Percentiles rank a stretch among this genome's conserved stretches.
Conservation (phyloP, 257 asterid species). For the Eucommia ulmoides region DNA sequence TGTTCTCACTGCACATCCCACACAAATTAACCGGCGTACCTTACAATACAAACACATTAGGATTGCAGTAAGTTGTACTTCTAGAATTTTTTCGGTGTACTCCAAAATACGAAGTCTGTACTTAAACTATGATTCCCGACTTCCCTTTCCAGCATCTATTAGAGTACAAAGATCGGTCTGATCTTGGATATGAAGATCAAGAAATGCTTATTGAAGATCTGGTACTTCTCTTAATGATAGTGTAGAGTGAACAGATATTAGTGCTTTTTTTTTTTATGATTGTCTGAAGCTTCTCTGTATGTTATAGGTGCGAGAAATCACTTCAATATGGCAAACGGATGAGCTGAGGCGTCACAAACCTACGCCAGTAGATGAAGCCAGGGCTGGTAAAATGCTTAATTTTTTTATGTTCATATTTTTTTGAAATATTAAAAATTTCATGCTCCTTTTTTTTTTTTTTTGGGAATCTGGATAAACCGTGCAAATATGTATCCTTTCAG, state of each 20-base stretch:
- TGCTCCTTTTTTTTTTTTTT: not conserved
- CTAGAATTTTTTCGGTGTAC: not conserved
- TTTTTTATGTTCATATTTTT: not conserved
- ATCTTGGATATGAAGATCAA: slow-evolving; percentile 75
- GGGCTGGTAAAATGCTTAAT: slow-evolving; percentile 53
- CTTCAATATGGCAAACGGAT: slow-evolving; percentile 97
- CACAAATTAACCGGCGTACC: slow-evolving; percentile 89
- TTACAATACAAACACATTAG: slow-evolving; percentile 91
- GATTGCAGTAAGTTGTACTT: slow-evolving; percentile 51
- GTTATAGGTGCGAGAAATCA: slow-evolving; percentile 76
- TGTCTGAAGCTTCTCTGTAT: slow-evolving; percentile 8
- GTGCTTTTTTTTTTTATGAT: not conserved
- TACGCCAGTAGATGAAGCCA: slow-evolving; percentile 98
- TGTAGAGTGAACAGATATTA: slow-evolving; percentile 5
- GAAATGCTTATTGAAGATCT: slow-evolving; percentile 93
- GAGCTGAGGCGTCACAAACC: slow-evolving; percentile 97
- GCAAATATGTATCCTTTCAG: slow-evolving; percentile 30
- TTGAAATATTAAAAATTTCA: too few relatives aligned
- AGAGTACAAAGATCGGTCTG: slow-evolving; percentile 82
- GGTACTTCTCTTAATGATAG: slow-evolving; percentile 26
- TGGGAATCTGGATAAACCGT: not conserved
- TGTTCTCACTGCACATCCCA: slow-evolving; percentile 98
- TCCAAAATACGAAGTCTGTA: not conserved
- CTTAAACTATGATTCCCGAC: not conserved
- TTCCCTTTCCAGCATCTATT: slow-evolving; percentile 64